A percentile compares a stretch with the other conserved stretches of the same genome.
Evolutionary conservation across 1,139 yeast genomes (phyloP).

Genomic region (Zygosaccharomyces pseudobailii): DNA sequence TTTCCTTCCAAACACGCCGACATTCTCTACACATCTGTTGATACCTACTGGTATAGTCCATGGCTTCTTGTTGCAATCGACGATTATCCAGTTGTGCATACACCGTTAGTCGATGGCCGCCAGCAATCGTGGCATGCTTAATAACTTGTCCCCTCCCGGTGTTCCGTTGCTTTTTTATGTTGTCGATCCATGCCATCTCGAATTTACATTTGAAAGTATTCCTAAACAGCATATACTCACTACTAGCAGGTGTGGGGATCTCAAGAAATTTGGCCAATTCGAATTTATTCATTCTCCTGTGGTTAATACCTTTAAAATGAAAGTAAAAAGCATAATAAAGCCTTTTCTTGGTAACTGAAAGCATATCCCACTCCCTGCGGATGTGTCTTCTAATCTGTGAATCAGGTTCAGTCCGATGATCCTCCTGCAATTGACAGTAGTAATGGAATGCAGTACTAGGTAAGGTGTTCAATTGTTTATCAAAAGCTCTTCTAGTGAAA

Average conservation of each 20-base stretch:
- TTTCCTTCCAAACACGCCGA: conserved; percentile 20
- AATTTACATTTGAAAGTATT: conserved; percentile 18
- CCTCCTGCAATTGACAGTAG: conserved; percentile 15
- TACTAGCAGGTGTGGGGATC: conserved; percentile 21
- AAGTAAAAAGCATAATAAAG: conserved; percentile 23
- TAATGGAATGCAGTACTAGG: conserved; percentile 24
- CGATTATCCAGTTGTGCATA: neutral
- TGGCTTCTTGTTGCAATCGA: neutral
- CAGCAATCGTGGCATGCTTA: conserved; percentile 1
- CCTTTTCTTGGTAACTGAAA: conserved; percentile 20
- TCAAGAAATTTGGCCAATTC: conserved; percentile 23
- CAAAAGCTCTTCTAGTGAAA: conserved; percentile 16
- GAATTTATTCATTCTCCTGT: conserved; percentile 11
- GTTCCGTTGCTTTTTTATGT: neutral
- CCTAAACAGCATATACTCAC: conserved; percentile 25
- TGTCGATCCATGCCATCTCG: conserved; percentile 14
- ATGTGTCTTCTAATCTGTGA: conserved; percentile 15
- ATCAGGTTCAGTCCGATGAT: conserved; percentile 4
- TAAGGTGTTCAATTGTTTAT: conserved; percentile 13
- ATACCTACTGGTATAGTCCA: conserved; percentile 13
- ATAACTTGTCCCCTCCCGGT: neutral
- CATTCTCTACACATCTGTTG: conserved; percentile 27
- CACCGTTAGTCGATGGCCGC: conserved; percentile 4
- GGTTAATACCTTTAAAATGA: conserved; percentile 15
- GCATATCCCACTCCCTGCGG: conserved; percentile 23